phyloP scores from a whole-genome alignment of 257 asterid species.

The Lantana camara region DNA sequence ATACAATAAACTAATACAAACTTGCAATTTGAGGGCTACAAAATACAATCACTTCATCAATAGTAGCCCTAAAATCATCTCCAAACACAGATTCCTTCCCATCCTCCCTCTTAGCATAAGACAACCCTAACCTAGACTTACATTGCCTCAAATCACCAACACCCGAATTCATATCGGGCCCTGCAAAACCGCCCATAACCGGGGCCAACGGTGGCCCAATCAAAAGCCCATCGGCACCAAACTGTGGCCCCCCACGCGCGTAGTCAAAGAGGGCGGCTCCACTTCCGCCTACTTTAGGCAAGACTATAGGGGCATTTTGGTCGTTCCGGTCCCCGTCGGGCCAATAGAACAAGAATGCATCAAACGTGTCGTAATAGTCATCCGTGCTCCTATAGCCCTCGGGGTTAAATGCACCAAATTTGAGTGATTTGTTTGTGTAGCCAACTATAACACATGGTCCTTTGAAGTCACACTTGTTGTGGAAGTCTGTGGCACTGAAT shows the following conservation, averaged over 20 bases:
- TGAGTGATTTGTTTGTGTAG: constrained; percentile 61
- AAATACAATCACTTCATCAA: constrained; percentile 74
- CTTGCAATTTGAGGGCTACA: constrained; percentile 94
- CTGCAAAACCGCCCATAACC: constrained; percentile 92
- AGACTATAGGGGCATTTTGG: constrained; percentile 36
- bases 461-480: constrained; percentile 73
- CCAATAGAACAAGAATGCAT: constrained; percentile 88
- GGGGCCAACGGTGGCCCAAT: constrained; percentile 93
- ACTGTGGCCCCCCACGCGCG: constrained; percentile 94
- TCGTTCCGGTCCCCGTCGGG: constrained; percentile 12
- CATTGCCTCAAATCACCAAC: constrained; percentile 81
- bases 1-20: constrained; percentile 45
- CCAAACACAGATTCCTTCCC: constrained; percentile 88
- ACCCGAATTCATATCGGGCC: constrained; percentile 89
- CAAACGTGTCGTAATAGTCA: constrained; percentile 81
- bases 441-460: constrained; percentile 91
- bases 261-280: constrained; percentile 94
- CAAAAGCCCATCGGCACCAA: constrained; percentile 88
- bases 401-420: constrained; percentile 90
- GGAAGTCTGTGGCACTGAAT: constrained; percentile 80
- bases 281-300: constrained; percentile 90
- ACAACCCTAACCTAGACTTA: constrained; percentile 83
- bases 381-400: constrained; percentile 94
- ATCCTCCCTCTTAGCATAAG: constrained; percentile 79
- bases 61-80: constrained; percentile 56